phyloP scores from a whole-genome alignment of 805 yeast species.

The Kluyveromyces aestuarii region DNA sequence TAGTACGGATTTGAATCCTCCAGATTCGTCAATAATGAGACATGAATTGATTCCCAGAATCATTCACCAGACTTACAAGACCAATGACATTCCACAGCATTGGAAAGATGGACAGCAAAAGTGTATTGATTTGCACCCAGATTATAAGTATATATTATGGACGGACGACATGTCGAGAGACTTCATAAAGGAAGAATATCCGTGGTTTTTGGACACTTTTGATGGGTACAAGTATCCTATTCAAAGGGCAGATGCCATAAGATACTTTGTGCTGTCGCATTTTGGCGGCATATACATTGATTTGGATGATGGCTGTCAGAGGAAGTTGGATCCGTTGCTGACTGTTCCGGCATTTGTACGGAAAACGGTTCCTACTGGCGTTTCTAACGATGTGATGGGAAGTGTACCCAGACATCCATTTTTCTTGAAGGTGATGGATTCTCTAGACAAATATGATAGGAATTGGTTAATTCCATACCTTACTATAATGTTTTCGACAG shows the following conservation, averaged over 20 bases:
- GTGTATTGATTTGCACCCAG: constrained; percentile 75
- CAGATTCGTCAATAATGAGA: constrained; percentile 31
- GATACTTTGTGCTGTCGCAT: constrained; percentile 75
- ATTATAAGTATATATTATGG: constrained; percentile 83
- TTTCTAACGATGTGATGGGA: constrained; percentile 91
- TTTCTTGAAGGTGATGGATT: constrained; percentile 59
- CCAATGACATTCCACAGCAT: constrained; percentile 62
- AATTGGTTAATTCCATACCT: constrained; percentile 83
- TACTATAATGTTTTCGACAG: constrained; percentile 89
- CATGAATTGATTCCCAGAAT: constrained; percentile 73
- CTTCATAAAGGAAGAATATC: constrained; percentile 68
- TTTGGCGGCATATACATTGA: constrained; percentile 90
- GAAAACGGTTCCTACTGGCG: constrained; percentile 83
- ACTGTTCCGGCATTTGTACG: constrained; percentile 80
- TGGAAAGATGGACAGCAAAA: constrained; percentile 75
- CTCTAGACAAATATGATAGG: constrained; percentile 50
- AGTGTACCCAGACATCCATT: constrained; percentile 81
- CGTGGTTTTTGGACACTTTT: constrained; percentile 80
- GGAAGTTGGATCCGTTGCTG: constrained; percentile 70
- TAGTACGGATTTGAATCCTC: constrained; percentile 53
- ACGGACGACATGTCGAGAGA: constrained; percentile 77
- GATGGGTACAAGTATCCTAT: constrained; percentile 73
- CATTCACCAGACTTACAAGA: constrained; percentile 89
- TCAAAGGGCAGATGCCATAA: constrained; percentile 82
- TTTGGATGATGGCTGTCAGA: constrained; percentile 79